Evolutionary conservation across 2,329 filamentous ascomycete species (phyloP), one percentile per base, ranked within the genome.

Genomic region (Fusarium gaditjirri): DNA sequence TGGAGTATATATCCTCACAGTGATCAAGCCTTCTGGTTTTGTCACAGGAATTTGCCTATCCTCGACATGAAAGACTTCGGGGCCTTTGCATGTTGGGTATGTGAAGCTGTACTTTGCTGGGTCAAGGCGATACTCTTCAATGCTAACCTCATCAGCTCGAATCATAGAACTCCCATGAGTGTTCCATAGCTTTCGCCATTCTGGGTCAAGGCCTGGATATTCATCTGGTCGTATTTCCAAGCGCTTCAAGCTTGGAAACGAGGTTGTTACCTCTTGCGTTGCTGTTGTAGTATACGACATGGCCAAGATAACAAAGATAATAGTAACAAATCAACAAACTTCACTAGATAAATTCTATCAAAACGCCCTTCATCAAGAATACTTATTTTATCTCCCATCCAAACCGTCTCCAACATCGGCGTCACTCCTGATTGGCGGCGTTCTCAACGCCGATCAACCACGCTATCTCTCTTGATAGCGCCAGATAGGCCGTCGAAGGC

Each of bases 81-180:
- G 60, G 2, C 60, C 60, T 61, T 23, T 23, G 9, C 10, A 63
- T 4, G 60, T 63, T 0, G 60, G 54, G 2, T 61, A 63, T 17
- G 43, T 63, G 33, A 63, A 63, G 3, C 55, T 61, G 43, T 38
- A 61, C 14, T 63, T 50, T 21, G 25, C 54, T 19, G 55, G 60
- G 1, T 35, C 4, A 0, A 31, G 31, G 1, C 60, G 36, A 5
- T 63, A 63, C 1, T 63, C 43, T 4, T 63, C 60, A 3, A 61
- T 50, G 6, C 1, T 50, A 17, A 43, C 55, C 27, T 61, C 55
- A 13, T 63, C 60, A 2, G 60, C 60, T 19, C 60, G 54, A 42
- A 27, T 3, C 55, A 63, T 63, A 3, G 55, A 33, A n/a, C 60
- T 61, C 0, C 60, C 60, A 14, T 61, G 31, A 2, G 12, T 16